Evolutionary conservation across 257 asterid species (phyloP), one percentile per base, ranked within the genome.

Genomic region (Verbascum thapsus): DNA sequence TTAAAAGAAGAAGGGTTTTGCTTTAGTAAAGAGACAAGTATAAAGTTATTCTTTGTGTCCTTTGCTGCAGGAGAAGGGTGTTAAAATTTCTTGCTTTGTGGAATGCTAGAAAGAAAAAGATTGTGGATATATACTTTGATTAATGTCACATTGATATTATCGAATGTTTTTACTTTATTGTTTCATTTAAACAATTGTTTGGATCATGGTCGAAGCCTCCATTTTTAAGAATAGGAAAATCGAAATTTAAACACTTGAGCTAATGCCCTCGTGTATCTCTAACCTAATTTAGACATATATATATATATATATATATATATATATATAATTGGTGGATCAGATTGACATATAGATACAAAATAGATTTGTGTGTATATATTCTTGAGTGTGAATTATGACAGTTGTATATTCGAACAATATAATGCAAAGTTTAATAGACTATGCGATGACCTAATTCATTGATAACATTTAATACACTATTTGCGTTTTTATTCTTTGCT

Each of bases 11-110:
- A 44, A 42, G 43, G 52, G 59, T 48, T 73, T 72, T 68, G 69
- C 72, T 82, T 78, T 78, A 76, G 43, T 74, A 74, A 80, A 82
- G 76, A 58, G 75, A 81, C 73, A 80, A 56, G 66, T 66, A 26
- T 26, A 76, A 77, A 83, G 78, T 71, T 76, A 78, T 84, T 84
- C 87, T 54, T 67, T 68, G 40, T 78, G 80, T 76, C 61, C 69
- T 76, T 76, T 69, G 66, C 55, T 53, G 73, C 48, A 10, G 53
- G 50, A 34, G 58, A 39, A n/a, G 38, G 10, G 53, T 18, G 32
- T 49, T 68, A n/a, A n/a, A n/a, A n/a, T n/a, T 64, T 61, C 30
- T 47, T 61, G 32, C 32, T 5, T 26, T 26, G 32, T 34, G 72
- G 22, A 18, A 18, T 6, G 58, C 43, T 19, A 56, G 65, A 56